Percentiles rank a stretch among this genome's conserved stretches.
phyloP scores from a whole-genome alignment of 139 green algal species.

The Coelastrella sp. region DNA sequence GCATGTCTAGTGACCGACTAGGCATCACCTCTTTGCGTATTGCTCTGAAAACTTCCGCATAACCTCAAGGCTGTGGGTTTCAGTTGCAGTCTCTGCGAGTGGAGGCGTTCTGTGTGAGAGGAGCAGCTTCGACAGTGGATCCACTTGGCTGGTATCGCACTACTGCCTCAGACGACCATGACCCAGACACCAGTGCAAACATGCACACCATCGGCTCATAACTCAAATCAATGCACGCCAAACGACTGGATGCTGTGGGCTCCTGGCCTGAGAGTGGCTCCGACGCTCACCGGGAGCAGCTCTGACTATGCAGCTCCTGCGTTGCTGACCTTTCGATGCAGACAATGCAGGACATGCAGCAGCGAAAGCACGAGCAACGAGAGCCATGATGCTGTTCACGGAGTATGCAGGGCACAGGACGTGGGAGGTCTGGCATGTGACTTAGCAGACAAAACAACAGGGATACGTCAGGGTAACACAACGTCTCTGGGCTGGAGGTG shows the following conservation, averaged over 20 bases:
- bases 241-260: background rate
- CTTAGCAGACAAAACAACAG: too few species aligned
- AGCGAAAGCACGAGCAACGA: background rate
- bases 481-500: too few species aligned
- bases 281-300: background rate
- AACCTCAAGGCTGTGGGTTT: conserved; percentile 85
- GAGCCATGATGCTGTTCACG: background rate
- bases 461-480: too few species aligned
- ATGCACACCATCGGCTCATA: background rate
- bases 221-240: background rate
- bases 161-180: background rate
- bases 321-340: background rate
- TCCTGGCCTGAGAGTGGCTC: background rate
- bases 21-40: conserved; percentile 93
- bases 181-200: background rate
- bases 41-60: conserved; percentile 99
- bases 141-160: background rate
- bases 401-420: too few species aligned
- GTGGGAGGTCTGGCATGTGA: too few species aligned
- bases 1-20: background rate
- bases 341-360: background rate
- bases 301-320: background rate
- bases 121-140: background rate
- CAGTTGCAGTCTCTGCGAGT: conserved; percentile 29
- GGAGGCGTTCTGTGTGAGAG: background rate